These are phyloP conservation scores for Fraxinus latifolia DNA, from an alignment of 305 asterid species.

Conservation along the genomic window DNA sequence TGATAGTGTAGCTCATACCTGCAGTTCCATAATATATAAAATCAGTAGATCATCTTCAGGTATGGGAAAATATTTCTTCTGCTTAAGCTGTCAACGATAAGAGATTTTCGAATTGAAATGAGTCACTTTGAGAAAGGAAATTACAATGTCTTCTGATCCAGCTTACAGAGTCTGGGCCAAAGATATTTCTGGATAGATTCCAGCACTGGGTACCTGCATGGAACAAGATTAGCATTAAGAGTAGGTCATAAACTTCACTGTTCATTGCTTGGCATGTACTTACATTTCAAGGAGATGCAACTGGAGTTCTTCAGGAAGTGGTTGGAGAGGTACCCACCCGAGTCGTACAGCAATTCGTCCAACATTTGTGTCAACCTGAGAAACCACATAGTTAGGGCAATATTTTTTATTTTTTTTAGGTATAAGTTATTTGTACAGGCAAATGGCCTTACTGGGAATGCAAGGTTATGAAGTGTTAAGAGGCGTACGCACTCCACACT, in stretches of 20 bases:
- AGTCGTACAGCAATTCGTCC: conserved; percentile 95
- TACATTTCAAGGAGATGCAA: conserved; percentile 91
- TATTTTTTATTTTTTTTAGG: conserved; percentile 15
- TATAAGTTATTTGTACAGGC: conserved; percentile 23
- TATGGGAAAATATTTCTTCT: conserved; percentile 16
- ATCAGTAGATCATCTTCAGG: conserved; percentile 28
- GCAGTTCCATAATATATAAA: conserved; percentile 31
- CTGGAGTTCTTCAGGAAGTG: conserved; percentile 89
- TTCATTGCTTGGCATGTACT: conserved; percentile 34
- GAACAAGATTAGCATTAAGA: conserved; percentile 28
- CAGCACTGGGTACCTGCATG: conserved; percentile 72
- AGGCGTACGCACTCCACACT: conserved; percentile 95
- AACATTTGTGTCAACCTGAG: conserved; percentile 95
- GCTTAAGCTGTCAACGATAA: neutral
- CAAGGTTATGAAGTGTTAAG: conserved; percentile 80
- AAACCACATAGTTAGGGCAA: conserved; percentile 26
- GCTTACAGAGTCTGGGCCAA: conserved; percentile 92
- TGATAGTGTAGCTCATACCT: conserved; percentile 98
- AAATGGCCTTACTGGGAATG: conserved; percentile 74
- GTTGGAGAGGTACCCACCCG: conserved; percentile 99
- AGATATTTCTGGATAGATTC: conserved; percentile 86
- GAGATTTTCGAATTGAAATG: neutral
- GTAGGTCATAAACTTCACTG: conserved; percentile 11
- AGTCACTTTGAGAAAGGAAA: conserved; percentile 16
- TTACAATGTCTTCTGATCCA: conserved; percentile 87